A percentile compares a stretch with the other conserved stretches of the same genome.
Evolutionary conservation across 1,139 yeast species (phyloP).

Genomic region (Taphrina confusa): DNA sequence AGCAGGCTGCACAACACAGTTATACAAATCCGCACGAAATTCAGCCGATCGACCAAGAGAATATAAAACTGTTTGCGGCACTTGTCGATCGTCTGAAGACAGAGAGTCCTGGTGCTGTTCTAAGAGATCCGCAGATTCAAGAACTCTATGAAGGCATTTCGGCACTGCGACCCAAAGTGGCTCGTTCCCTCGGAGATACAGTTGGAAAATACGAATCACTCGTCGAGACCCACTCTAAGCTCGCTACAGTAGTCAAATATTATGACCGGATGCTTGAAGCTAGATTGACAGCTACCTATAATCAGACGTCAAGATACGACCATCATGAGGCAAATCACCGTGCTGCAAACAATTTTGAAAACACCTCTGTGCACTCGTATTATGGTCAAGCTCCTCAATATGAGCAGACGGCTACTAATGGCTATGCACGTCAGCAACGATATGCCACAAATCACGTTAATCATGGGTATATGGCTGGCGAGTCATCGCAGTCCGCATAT

Average conservation of each 20-base stretch:
- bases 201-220: conserved; percentile 63
- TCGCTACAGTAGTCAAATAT: conserved; percentile 72
- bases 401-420: neutral
- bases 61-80: conserved; percentile 68
- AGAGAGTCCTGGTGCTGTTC: conserved; percentile 54
- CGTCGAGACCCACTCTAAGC: conserved; percentile 77
- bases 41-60: conserved; percentile 64
- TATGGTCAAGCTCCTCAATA: neutral
- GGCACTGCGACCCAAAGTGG: conserved; percentile 72
- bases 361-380: neutral
- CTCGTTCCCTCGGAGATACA: conserved; percentile 63
- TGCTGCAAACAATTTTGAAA: neutral
- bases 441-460: too few relatives aligned
- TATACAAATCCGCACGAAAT: conserved; percentile 47
- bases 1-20: conserved; percentile 35
- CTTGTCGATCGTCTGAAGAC: conserved; percentile 60
- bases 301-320: conserved; percentile 38
- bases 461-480: neutral
- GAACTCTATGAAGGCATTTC: conserved; percentile 66
- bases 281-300: conserved; percentile 57
- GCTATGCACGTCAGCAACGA: neutral
- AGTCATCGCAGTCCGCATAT: neutral
- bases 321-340: neutral
- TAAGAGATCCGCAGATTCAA: conserved; percentile 63
- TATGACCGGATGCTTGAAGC: conserved; percentile 79